Evolutionary conservation across 2,329 filamentous ascomycete species (phyloP).

Genomic region (Calcarisporium arbuscula): DNA sequence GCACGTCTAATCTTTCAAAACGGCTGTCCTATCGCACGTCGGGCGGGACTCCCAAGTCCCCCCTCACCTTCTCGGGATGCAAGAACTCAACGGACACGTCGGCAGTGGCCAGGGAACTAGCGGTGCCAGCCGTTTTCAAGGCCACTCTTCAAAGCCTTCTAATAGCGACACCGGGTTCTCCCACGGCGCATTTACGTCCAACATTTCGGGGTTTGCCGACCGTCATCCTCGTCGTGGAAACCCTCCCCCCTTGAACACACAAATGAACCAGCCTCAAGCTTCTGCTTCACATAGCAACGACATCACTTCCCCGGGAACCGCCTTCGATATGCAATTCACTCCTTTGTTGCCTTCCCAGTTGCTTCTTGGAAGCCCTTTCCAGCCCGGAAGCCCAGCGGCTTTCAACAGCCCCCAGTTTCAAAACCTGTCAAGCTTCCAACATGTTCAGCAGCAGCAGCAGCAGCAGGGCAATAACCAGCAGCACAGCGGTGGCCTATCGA

Average conservation of each 20-base stretch:
- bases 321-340: slow-evolving; percentile 97
- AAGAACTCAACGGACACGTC: slow-evolving; percentile 67
- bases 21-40: slow-evolving; percentile 72
- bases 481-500: slow-evolving; percentile 58
- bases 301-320: slow-evolving; percentile 79
- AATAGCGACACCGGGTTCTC: slow-evolving; percentile 86
- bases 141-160: slow-evolving; percentile 72
- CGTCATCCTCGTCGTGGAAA: slow-evolving; percentile 78
- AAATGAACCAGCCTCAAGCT: slow-evolving; percentile 43
- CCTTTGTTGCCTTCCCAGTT: slow-evolving; percentile 91
- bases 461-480: slow-evolving; percentile 48
- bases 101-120: slow-evolving; percentile 30
- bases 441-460: slow-evolving; percentile 44
- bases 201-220: slow-evolving; percentile 78
- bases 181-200: slow-evolving; percentile 84
- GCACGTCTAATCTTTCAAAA: slow-evolving; percentile 64
- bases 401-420: slow-evolving; percentile 92
- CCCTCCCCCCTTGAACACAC: slow-evolving; percentile 89
- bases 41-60: slow-evolving; percentile 81
- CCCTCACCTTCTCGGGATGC: slow-evolving; percentile 85
- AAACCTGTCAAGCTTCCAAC: slow-evolving; percentile 71
- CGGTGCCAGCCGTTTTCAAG: slow-evolving; percentile 55
- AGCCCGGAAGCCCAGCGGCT: slow-evolving; percentile 83
- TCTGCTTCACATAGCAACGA: slow-evolving; percentile 54
- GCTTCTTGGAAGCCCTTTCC: slow-evolving; percentile 91